phyloP scores from a whole-genome alignment of 2,329 filamentous ascomycete species.

The Teratosphaeria viscida region DNA sequence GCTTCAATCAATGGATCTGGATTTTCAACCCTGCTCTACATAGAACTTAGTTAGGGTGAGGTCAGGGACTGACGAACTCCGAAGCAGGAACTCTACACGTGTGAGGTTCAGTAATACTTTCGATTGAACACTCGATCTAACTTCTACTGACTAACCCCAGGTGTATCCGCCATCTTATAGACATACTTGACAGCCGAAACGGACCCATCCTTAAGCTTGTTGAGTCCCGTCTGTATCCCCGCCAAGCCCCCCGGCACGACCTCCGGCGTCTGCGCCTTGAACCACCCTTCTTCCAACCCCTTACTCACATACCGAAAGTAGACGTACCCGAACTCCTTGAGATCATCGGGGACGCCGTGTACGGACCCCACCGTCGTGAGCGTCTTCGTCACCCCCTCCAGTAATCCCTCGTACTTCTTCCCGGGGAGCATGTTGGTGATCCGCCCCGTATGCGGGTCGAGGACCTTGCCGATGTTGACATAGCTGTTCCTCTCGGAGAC shows the following conservation, averaged over 20 bases:
- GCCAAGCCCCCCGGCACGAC: conserved; percentile 44
- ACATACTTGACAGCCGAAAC: conserved; percentile 57
- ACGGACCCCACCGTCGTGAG: conserved; percentile 28
- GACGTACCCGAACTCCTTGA: conserved; percentile 27
- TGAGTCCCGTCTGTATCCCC: conserved; percentile 44
- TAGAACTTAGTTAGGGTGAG: too few relatives aligned
- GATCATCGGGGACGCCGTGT: conserved; percentile 18
- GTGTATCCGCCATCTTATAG: conserved; percentile 43
- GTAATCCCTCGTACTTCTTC: conserved; percentile 34
- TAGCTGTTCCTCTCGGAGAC: conserved; percentile 23
- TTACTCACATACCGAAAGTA: conserved; percentile 23
- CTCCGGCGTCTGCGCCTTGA: conserved; percentile 32
- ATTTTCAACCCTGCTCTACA: too few relatives aligned
- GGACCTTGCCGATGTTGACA: conserved; percentile 28
- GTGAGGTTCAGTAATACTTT: too few relatives aligned
- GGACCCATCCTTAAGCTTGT: conserved; percentile 48
- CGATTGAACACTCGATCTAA: too few relatives aligned
- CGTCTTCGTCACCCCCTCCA: conserved; percentile 26
- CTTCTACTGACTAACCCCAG: neutral
- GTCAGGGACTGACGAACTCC: too few relatives aligned
- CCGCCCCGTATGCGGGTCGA: conserved; percentile 23
- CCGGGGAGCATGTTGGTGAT: conserved; percentile 25
- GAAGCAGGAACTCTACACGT: too few relatives aligned
- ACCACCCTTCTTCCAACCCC: conserved; percentile 27
- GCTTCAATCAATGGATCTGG: neutral